A percentile compares a stretch with the other conserved stretches of the same genome.
phyloP scores from a whole-genome alignment of 192 early-diverging fungal genomes.

The Phlyctochytrium bullatum region DNA sequence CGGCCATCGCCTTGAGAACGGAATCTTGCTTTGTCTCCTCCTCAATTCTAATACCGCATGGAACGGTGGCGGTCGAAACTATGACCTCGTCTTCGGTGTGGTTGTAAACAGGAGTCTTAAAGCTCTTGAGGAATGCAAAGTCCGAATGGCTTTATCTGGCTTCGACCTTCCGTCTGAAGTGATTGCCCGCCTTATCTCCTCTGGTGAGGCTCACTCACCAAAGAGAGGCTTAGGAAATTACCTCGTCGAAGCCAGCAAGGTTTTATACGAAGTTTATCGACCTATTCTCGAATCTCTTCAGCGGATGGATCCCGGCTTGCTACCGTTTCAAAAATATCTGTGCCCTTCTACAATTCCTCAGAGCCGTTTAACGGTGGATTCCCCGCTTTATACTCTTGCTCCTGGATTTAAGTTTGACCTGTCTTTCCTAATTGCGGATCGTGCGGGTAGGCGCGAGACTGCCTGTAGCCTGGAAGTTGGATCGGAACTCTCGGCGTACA shows the following conservation, averaged over 20 bases:
- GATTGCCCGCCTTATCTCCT: not conserved
- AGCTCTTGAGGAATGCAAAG: constrained; percentile 5
- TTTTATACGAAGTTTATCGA: constrained; percentile 36
- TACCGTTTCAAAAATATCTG: constrained; percentile 22
- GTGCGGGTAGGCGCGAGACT: too few species aligned
- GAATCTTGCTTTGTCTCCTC: constrained; percentile 43
- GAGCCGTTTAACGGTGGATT: not conserved
- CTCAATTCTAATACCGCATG: not conserved
- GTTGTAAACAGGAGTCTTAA: constrained; percentile 32
- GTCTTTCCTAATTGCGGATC: not conserved
- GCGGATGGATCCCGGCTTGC: constrained; percentile 15
- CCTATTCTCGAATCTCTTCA: constrained; percentile 25
- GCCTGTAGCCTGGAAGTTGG: too few species aligned
- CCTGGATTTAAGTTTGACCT: constrained; percentile 14
- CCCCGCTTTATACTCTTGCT: constrained; percentile 10
- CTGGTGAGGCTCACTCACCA: not conserved
- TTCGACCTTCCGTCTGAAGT: constrained; percentile 5
- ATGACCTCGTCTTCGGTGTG: constrained; percentile 41
- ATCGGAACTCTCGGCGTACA: too few species aligned
- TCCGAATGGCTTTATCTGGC: constrained; percentile 4
- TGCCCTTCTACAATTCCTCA: constrained; percentile 16
- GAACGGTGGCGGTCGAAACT: constrained; percentile 12
- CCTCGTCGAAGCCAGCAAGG: constrained; percentile 24
- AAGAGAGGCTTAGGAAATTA: not conserved
- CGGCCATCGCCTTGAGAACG: constrained; percentile 40